Percentiles rank a stretch among this genome's conserved stretches.
phyloP scores from a whole-genome alignment of 1,284 basidiomycete species.

The Puccinia brachypodii region DNA sequence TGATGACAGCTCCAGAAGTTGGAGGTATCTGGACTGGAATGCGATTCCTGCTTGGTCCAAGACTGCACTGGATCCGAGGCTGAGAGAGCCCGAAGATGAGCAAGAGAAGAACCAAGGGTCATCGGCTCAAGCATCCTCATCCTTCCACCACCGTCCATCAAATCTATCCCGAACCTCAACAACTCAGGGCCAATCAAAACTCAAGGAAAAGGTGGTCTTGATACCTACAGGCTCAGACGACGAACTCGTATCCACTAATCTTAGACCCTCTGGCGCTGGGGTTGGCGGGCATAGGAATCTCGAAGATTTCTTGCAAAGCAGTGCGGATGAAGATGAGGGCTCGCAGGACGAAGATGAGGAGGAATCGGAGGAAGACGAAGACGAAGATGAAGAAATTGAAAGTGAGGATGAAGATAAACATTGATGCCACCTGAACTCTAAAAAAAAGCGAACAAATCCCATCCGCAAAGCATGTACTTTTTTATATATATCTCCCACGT shows the following conservation, averaged over 20 bases:
- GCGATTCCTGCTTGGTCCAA: slow-evolving; percentile 41
- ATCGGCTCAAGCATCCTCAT: background rate
- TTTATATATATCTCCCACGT: no score
- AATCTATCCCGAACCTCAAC: background rate
- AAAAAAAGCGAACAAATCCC: no score
- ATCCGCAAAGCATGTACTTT: no score
- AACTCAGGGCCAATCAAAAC: background rate
- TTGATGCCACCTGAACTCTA: no score
- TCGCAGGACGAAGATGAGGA: slow-evolving; percentile 22
- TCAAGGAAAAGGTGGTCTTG: slow-evolving; percentile 28
- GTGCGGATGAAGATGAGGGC: slow-evolving; percentile 24
- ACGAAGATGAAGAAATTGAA: slow-evolving; percentile 14
- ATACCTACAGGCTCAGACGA: slow-evolving; percentile 31
- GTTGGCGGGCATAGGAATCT: slow-evolving; percentile 25
- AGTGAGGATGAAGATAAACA: slow-evolving; percentile 10
- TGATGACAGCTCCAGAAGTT: background rate
- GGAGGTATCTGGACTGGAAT: slow-evolving; percentile 34
- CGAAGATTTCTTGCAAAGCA: slow-evolving; percentile 43
- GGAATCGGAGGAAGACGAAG: background rate
- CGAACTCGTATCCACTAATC: background rate
- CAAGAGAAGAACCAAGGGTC: background rate
- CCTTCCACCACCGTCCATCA: background rate
- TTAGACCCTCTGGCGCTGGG: background rate
- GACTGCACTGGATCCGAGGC: background rate
- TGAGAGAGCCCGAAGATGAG: slow-evolving; percentile 32